Conservation (phyloP, 257 asterid genomes). For the Ballota nigra region DNA sequence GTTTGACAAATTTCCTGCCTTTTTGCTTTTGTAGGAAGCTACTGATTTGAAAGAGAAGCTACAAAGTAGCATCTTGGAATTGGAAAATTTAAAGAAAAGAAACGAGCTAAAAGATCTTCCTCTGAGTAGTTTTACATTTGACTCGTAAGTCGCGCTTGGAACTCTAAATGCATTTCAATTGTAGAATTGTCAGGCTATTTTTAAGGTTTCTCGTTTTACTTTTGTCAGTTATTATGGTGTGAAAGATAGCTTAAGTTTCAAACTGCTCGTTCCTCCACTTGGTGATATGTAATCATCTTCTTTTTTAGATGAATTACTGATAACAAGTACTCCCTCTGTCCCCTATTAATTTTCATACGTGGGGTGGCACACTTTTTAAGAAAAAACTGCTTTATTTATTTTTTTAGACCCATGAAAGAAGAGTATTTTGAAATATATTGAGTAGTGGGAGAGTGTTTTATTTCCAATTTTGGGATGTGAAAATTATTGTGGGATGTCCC, state of each 20-base stretch:
- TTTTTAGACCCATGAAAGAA: no score
- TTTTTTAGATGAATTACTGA: background rate
- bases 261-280: background rate
- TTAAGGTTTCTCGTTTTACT: background rate
- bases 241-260: background rate
- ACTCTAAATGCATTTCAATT: constrained; percentile 12
- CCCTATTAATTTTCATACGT: no score
- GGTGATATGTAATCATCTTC: background rate
- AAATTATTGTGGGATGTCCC: no score
- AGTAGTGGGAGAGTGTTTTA: no score
- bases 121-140: constrained; percentile 49
- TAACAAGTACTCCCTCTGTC: no score
- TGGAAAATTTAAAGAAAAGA: constrained; percentile 57
- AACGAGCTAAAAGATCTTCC: constrained; percentile 51
- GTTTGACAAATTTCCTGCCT: background rate
- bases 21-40: constrained; percentile 45
- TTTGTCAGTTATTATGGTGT: background rate
- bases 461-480: no score
- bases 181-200: constrained; percentile 7
- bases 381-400: no score
- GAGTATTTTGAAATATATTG: no score
- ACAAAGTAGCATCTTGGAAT: constrained; percentile 43
- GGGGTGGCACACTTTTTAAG: no score
- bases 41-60: constrained; percentile 61
- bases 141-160: constrained; percentile 44